These are phyloP conservation scores for Fulvia fulva DNA, from an alignment of 2,329 filamentous ascomycete species.

Conservation along the genomic window DNA sequence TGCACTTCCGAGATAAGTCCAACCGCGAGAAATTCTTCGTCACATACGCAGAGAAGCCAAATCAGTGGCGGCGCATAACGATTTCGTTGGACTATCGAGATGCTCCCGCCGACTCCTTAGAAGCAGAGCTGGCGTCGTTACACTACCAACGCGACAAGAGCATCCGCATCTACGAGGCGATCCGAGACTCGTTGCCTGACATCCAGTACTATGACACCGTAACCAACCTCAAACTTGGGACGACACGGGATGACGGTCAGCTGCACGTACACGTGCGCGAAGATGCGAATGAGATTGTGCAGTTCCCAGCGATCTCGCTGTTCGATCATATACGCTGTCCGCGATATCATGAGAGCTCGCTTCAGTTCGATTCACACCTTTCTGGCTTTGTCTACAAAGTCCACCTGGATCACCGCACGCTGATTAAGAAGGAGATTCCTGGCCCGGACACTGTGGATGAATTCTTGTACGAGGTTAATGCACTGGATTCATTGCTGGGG, in stretches of 20 bases:
- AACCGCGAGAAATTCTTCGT: constrained; percentile 97
- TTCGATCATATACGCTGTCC: constrained; percentile 64
- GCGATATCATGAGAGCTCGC: constrained; percentile 65
- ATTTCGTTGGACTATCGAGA: constrained; percentile 89
- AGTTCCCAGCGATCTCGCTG: constrained; percentile 69
- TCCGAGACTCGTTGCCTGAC: constrained; percentile 84
- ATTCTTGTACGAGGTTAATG: constrained; percentile 96
- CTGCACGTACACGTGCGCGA: constrained; percentile 97
- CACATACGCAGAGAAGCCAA: constrained; percentile 79
- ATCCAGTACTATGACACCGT: constrained; percentile 96
- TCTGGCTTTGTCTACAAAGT: constrained; percentile 98
- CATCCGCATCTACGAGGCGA: constrained; percentile 87
- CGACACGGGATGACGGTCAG: constrained; percentile 73
- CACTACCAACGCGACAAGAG: constrained; percentile 89
- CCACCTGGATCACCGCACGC: constrained; percentile 59
- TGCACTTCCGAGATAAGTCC: constrained; percentile 94
- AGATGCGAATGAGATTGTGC: constrained; percentile 90
- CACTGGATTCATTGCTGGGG: constrained; percentile 70
- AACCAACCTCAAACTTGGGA: constrained; percentile 91
- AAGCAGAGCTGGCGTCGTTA: constrained; percentile 72
- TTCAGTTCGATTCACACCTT: constrained; percentile 86
- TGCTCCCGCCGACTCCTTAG: constrained; percentile 74
- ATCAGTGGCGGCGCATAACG: constrained; percentile 80
- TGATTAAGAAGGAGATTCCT: constrained; percentile 98
- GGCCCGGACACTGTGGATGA: constrained; percentile 93